Evolutionary conservation across 805 yeast species (phyloP).

Genomic region (Wickerhamiella vanderwaltii): DNA sequence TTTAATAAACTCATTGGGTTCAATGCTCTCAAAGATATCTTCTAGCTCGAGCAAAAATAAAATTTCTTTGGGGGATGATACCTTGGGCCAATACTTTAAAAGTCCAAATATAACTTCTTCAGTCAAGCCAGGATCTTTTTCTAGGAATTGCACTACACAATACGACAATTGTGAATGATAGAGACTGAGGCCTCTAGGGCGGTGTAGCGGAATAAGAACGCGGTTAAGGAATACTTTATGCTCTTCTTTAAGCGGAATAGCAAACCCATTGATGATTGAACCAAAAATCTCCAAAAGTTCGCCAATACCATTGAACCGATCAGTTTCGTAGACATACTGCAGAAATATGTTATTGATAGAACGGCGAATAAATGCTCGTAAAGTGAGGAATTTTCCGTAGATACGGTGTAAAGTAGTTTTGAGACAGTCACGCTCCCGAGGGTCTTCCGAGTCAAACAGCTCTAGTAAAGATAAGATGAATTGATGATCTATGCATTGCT

Average conservation of each 20-base stretch:
- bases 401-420: constrained; percentile 93
- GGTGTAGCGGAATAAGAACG: constrained; percentile 83
- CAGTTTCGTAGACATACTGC: constrained; percentile 90
- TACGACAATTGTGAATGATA: constrained; percentile 96
- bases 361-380: constrained; percentile 83
- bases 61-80: constrained; percentile 86
- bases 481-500: constrained; percentile 84
- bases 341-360: constrained; percentile 84
- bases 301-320: constrained; percentile 88
- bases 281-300: constrained; percentile 92
- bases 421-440: constrained; percentile 87
- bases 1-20: constrained; percentile 80
- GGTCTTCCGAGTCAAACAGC: constrained; percentile 91
- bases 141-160: constrained; percentile 91
- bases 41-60: constrained; percentile 93
- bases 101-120: constrained; percentile 95
- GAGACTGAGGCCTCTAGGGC: constrained; percentile 72
- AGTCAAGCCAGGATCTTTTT: constrained; percentile 82
- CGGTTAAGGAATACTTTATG: constrained; percentile 83
- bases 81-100: constrained; percentile 91
- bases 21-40: constrained; percentile 92
- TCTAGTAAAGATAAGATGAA: constrained; percentile 74
- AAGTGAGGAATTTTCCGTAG: constrained; percentile 84
- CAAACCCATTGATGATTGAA: constrained; percentile 94
- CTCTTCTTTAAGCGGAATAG: constrained; percentile 91